phyloP scores from a whole-genome alignment of 805 yeast genomes.

The Pichia eremophila region DNA sequence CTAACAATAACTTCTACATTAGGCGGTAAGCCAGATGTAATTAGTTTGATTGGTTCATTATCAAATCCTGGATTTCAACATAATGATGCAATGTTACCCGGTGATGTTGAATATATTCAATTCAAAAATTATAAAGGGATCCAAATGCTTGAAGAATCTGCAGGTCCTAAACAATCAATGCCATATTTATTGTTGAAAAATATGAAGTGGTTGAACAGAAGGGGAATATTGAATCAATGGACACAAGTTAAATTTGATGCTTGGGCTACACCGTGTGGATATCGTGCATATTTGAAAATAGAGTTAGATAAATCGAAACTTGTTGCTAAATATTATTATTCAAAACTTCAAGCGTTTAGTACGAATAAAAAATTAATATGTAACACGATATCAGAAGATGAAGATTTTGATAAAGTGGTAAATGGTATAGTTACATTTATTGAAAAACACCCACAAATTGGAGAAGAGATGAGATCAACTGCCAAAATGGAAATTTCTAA shows the following conservation, averaged over 20 bases:
- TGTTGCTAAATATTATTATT: not conserved
- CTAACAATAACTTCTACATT: constrained; percentile 19
- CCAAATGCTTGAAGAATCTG: constrained; percentile 14
- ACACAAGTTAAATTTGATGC: constrained; percentile 6
- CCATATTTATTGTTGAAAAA: constrained; percentile 7
- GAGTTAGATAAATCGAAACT: constrained; percentile 2
- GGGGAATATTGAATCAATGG: constrained; percentile 3
- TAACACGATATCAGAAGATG: not conserved
- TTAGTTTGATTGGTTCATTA: constrained; percentile 1
- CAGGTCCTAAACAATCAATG: constrained; percentile 8
- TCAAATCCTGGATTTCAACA: constrained; percentile 1
- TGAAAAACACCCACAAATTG: not conserved
- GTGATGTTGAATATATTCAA: constrained; percentile 21
- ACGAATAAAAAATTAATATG: not conserved
- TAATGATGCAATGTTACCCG: constrained; percentile 10
- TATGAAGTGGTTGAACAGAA: constrained; percentile 6
- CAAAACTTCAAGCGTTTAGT: not conserved
- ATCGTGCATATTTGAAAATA: constrained; percentile 6
- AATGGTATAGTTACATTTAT: not conserved
- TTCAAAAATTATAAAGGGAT: constrained; percentile 22
- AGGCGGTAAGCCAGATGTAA: constrained; percentile 12
- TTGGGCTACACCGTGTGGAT: constrained; percentile 5
- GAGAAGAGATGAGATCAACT: not conserved
- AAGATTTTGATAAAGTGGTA: constrained; percentile 1
- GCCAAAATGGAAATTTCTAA: not conserved